Evolutionary conservation across 768 basidiomycete species (phyloP).

Genomic region (Suillus decipiens): DNA sequence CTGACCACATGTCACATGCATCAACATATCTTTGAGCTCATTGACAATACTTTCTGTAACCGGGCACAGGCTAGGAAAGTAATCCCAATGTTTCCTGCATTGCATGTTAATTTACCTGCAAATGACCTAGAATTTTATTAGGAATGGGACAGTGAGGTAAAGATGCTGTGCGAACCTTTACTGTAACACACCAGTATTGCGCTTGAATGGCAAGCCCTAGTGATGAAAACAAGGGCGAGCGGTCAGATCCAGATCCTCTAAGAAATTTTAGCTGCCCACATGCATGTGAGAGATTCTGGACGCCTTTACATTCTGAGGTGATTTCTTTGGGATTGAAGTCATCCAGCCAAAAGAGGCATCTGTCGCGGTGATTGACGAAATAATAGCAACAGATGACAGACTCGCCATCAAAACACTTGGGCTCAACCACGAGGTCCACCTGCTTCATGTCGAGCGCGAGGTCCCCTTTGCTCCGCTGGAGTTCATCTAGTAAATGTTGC

Average conservation of each 20-base stretch:
- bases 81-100: conserved; percentile 38
- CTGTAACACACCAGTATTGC: conserved; percentile 36
- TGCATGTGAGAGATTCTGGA: conserved; percentile 24
- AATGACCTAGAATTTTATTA: background rate
- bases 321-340: conserved; percentile 38
- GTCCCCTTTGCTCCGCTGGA: conserved; percentile 18
- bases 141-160: background rate
- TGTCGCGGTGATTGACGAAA: conserved; percentile 47
- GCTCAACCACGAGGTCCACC: conserved; percentile 49
- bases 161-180: background rate
- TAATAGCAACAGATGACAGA: conserved; percentile 45
- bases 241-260: background rate
- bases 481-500: conserved; percentile 16
- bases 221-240: background rate
- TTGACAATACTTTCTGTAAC: conserved; percentile 29
- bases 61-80: conserved; percentile 29
- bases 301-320: conserved; percentile 25
- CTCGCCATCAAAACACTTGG: conserved; percentile 24
- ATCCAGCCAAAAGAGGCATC: conserved; percentile 58
- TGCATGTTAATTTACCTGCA: conserved; percentile 5
- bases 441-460: conserved; percentile 32
- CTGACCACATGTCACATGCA: conserved; percentile 31
- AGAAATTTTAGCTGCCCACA: conserved; percentile 12
- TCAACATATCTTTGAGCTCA: conserved; percentile 27
- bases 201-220: conserved; percentile 36